These are phyloP conservation scores for Gliomastix tumulicola DNA, from an alignment of 2,329 filamentous ascomycete genomes.

Conservation along the genomic window DNA sequence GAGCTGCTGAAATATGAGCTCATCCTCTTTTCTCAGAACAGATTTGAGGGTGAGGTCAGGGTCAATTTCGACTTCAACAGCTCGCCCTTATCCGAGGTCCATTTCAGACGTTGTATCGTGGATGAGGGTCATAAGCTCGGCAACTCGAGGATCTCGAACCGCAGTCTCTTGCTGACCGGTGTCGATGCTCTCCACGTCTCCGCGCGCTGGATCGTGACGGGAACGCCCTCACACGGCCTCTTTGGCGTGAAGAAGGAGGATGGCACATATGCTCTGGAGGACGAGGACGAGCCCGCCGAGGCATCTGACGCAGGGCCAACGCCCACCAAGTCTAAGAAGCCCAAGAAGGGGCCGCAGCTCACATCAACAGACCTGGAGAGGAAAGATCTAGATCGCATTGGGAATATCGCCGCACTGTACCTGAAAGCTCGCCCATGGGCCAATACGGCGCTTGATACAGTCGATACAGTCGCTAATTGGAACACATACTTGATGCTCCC, in stretches of 20 bases:
- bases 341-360: too few species aligned
- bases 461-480: slow-evolving; percentile 61
- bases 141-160: slow-evolving; percentile 46
- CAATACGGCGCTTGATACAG: slow-evolving; percentile 45
- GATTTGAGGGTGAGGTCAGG: slow-evolving; percentile 57
- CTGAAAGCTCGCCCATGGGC: slow-evolving; percentile 75
- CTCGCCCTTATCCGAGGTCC: slow-evolving; percentile 62
- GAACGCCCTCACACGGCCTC: slow-evolving; percentile 79
- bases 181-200: slow-evolving; percentile 55
- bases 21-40: slow-evolving; percentile 66
- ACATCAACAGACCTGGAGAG: slow-evolving; percentile 45
- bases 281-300: slow-evolving; percentile 9
- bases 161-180: slow-evolving; percentile 46
- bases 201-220: slow-evolving; percentile 82
- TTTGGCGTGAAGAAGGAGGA: slow-evolving; percentile 45
- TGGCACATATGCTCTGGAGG: slow-evolving; percentile 12
- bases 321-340: too few species aligned
- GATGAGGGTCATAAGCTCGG: slow-evolving; percentile 89
- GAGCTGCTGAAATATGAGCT: slow-evolving; percentile 65
- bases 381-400: slow-evolving; percentile 59
- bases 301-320: too few species aligned
- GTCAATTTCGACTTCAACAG: slow-evolving; percentile 22
- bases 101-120: slow-evolving; percentile 83
- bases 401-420: slow-evolving; percentile 62
- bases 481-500: slow-evolving; percentile 61